Evolutionary conservation across 108 stramenopile genomes (phyloP).

Genomic region (Bacterosira constricta): DNA sequence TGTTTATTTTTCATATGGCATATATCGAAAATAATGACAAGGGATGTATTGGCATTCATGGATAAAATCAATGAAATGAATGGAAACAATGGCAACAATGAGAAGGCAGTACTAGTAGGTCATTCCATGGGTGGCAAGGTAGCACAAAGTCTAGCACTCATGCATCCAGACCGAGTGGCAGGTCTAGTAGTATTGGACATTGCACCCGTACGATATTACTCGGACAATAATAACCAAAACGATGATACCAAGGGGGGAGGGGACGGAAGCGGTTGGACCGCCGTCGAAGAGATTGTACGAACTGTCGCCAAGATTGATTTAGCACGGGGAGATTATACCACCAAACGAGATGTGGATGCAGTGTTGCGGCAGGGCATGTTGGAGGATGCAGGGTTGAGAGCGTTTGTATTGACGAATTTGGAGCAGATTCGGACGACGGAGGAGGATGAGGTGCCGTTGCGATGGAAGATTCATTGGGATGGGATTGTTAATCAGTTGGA

Average conservation of each 20-base stretch:
- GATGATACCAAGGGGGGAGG: constrained; percentile 10
- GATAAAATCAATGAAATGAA: constrained; percentile 31
- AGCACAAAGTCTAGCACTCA: constrained; percentile 76
- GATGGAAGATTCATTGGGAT: constrained; percentile 87
- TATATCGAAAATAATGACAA: too few species aligned
- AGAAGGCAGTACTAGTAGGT: constrained; percentile 78
- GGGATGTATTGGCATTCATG: constrained; percentile 83
- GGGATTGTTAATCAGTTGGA: constrained; percentile 78
- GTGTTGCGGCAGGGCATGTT: constrained; percentile 52
- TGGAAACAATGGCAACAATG: constrained; percentile 31
- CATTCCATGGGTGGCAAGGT: constrained; percentile 97
- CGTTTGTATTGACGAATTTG: constrained; percentile 91
- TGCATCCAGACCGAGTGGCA: constrained; percentile 78
- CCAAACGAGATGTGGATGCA: constrained; percentile 70
- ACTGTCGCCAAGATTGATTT: constrained; percentile 55
- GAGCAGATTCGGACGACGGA: constrained; percentile 47
- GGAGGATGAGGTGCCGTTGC: constrained; percentile 34
- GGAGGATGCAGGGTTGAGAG: constrained; percentile 85
- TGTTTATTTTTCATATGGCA: too few species aligned
- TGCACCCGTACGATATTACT: constrained; percentile 82
- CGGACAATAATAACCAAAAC: constrained; percentile 58
- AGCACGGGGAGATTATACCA: constrained; percentile 30
- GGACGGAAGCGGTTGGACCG: constrained; percentile 70
- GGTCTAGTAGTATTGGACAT: constrained; percentile 92
- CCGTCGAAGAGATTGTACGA: constrained; percentile 83